Base-by-base conservation (phyloP, 2,329 filamentous ascomycete species). In the Botryotinia calthae region DNA sequence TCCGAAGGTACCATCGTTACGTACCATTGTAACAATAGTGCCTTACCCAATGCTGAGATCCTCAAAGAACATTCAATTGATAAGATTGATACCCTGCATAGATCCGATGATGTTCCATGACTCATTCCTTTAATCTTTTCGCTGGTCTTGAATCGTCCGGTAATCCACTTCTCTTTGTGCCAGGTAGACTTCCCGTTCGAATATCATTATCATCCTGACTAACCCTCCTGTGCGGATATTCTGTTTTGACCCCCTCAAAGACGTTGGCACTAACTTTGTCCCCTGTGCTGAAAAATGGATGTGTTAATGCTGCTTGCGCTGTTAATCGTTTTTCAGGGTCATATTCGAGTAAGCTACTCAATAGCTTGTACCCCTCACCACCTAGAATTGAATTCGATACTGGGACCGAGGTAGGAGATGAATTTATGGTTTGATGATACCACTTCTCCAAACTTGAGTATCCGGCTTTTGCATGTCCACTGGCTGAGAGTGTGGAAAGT, bases 141-240 rank as follows among this genome's bases (percentile, higher is more conserved):
- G 83, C 83, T 0, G 88, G 88, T 51, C 89, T 82, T 70, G 85
- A 87, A 81, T 98, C 95, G 79, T 98, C 95, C 0, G 92, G 92
- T 58, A 97, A 80, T 0, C 93, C 95, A 76, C 92, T 95, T 74
- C 95, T 86, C 84, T 98, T 98, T 0, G 95, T 97, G 0, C 95
- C 96, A 0, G 95, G 94, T 51, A 98, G 82, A 81, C 94, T 97
- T 61, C 91, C 91, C 0, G 93, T 95, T n/a, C 93, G 87, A 72
- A 98, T 98, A 82, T 98, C 96, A 78, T 97, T 97, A 81, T 98
- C 94, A 79, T 99, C 96, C 78, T 97, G 91, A 78, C 92, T 97
- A 58, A 99, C 95, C 66, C 95, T 89, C 12, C 96, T 88, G 79
- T 94, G 90, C 0, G 96, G 96, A 81, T 99, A 99, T 79, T 96